These are phyloP conservation scores for Theileria sp. DNA, from an alignment of 169 alveolate genomes.

Conservation along the genomic window DNA sequence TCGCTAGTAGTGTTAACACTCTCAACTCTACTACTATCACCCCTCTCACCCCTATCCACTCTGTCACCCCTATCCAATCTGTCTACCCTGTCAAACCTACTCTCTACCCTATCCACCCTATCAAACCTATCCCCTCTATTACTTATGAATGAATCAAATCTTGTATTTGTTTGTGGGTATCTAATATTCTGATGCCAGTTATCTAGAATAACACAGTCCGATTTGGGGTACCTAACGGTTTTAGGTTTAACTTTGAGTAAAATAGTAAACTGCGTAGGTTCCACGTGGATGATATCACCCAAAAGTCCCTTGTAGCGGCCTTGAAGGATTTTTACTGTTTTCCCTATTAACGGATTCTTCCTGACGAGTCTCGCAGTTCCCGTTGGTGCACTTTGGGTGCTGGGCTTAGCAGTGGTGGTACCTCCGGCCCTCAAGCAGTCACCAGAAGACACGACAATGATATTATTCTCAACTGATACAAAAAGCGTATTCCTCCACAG, in stretches of 20 bases:
- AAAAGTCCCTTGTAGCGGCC: constrained; percentile 76
- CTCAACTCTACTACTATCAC: background rate
- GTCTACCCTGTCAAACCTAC: constrained; percentile 1
- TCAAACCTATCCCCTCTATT: background rate
- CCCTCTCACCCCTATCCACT: background rate
- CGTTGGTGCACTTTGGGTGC: constrained; percentile 30
- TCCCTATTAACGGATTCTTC: constrained; percentile 67
- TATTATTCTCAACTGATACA: constrained; percentile 58
- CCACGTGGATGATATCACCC: constrained; percentile 75
- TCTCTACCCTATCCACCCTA: constrained; percentile 17
- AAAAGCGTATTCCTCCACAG: constrained; percentile 73
- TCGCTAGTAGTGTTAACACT: background rate
- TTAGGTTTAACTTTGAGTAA: constrained; percentile 75
- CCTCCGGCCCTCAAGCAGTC: constrained; percentile 29
- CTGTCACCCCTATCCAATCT: constrained; percentile 18
- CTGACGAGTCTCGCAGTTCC: constrained; percentile 9
- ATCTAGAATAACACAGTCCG: constrained; percentile 62
- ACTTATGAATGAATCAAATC: too few species aligned
- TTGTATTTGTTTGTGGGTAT: background rate
- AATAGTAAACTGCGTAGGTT: constrained; percentile 73
- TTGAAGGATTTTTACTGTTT: constrained; percentile 75
- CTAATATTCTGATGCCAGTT: constrained; percentile 44
- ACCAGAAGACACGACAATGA: constrained; percentile 29
- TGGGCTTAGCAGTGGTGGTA: constrained; percentile 12
- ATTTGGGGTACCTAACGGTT: constrained; percentile 72